Conservation (phyloP, 441 rosid genomes). For the Bocquillonia castaneifolia region DNA sequence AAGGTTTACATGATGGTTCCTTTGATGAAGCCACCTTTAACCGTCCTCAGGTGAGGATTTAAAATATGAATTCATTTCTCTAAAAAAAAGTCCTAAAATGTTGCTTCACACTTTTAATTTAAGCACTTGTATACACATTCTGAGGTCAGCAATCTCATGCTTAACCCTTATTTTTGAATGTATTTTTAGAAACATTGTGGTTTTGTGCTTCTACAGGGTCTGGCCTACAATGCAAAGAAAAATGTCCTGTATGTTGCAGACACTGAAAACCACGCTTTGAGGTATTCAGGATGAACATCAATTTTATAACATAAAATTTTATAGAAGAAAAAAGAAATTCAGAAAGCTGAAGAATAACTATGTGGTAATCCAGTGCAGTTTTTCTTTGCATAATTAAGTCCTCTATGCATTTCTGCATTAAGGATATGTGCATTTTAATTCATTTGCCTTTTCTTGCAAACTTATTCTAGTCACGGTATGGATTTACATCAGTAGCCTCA, state of each 20-base stretch:
- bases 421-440: neutral
- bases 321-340: neutral
- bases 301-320: neutral
- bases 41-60: constrained; percentile 67
- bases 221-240: constrained; percentile 84
- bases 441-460: neutral
- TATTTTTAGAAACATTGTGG: constrained; percentile 9
- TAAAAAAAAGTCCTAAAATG: neutral
- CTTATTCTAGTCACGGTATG: neutral
- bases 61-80: neutral
- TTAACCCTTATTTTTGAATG: neutral
- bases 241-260: constrained; percentile 87
- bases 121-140: neutral
- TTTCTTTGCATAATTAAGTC: too few relatives aligned
- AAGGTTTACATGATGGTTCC: constrained; percentile 76
- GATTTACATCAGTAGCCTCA: neutral
- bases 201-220: constrained; percentile 54
- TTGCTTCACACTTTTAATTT: neutral
- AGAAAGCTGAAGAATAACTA: neutral
- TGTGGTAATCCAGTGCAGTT: neutral
- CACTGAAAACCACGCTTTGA: constrained; percentile 94
- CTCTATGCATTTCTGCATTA: too few relatives aligned
- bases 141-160: constrained; percentile 3
- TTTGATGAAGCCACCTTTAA: constrained; percentile 80
- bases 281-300: constrained; percentile 35